Evolutionary conservation across 768 basidiomycete genomes (phyloP), one percentile per base, ranked within the genome.

Genomic region (Lactarius tabidus): DNA sequence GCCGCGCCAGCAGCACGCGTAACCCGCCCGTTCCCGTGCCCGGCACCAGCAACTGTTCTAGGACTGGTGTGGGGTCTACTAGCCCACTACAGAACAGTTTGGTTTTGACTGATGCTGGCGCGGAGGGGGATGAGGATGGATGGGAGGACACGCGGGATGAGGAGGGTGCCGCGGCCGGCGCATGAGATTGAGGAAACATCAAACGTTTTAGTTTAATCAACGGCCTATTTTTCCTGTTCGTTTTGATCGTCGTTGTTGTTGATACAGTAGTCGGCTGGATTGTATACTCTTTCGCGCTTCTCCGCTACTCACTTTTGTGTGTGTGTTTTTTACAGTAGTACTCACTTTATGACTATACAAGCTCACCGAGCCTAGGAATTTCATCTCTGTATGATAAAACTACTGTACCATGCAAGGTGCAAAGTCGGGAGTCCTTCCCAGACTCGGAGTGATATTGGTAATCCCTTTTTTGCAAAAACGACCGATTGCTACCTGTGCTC

Each of bases 91-190:
- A n/a, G 36, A 36, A 9, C 45, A n/a, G n/a, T 23, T 2, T 23
- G 18, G 14, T 53, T 43, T 38, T 36, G 31, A 55, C 12, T 23
- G 65, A 29, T n/a, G 39, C 56, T 14, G n/a, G 1, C 5, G 17
- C 6, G 56, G 39, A 38, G 8, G 48, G 26, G 15, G 45, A 33
- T n/a, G 60, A 58, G 35, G 51, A 45, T 28, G 65, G 57, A 14
- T 53, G 57, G 60, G 60, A 62, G 17, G 60, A 62, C 33, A 53
- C 45, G 31, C 51, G 41, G 6, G 39, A 57, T 2, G 65, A 58
- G 4, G 35, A 54, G 29, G 29, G 33, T 18, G 18, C 28, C 29
- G 29, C 28, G 17, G 54, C n/a, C n/a, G n/a, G n/a, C n/a, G n/a
- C n/a, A n/a, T n/a, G n/a, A n/a, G n/a, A n/a, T n/a, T n/a, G n/a